These are phyloP conservation scores for Daphne laureola DNA, from an alignment of 441 rosid species.

Conservation along the genomic window DNA sequence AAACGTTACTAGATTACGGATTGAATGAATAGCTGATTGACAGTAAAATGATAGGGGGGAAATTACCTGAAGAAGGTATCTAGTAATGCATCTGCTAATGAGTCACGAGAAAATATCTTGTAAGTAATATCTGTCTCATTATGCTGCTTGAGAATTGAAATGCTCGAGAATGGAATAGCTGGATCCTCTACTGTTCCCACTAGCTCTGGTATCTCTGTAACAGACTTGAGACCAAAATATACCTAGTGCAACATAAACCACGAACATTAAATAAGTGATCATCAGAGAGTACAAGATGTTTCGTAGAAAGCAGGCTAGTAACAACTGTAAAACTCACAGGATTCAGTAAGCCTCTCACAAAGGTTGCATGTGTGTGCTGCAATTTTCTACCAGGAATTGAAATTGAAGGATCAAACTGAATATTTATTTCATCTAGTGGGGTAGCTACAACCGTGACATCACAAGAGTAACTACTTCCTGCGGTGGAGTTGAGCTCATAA, in stretches of 20 bases:
- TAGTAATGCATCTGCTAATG: conserved; percentile 56
- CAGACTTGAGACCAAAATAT: conserved; percentile 59
- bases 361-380: conserved; percentile 86
- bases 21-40: too few relatives aligned
- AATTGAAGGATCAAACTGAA: conserved; percentile 55
- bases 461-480: conserved; percentile 57
- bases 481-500: conserved; percentile 73
- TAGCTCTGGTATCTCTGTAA: conserved; percentile 64
- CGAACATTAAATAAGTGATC: background rate
- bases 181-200: conserved; percentile 80
- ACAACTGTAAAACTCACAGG: conserved; percentile 45
- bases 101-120: conserved; percentile 71
- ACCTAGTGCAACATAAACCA: conserved; percentile 33
- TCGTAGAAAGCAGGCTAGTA: conserved; percentile 1
- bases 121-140: conserved; percentile 47
- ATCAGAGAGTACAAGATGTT: conserved; percentile 4
- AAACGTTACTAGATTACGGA: too few relatives aligned
- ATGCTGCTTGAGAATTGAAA: conserved; percentile 61
- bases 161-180: conserved; percentile 66
- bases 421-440: conserved; percentile 68
- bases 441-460: conserved; percentile 64
- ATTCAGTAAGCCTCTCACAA: conserved; percentile 76
- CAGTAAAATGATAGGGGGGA: conserved; percentile 6
- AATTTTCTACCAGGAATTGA: conserved; percentile 66
- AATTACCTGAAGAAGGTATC: conserved; percentile 73